Base-by-base conservation (phyloP, 1,284 basidiomycete genomes). In the Tausonia pullulans region DNA sequence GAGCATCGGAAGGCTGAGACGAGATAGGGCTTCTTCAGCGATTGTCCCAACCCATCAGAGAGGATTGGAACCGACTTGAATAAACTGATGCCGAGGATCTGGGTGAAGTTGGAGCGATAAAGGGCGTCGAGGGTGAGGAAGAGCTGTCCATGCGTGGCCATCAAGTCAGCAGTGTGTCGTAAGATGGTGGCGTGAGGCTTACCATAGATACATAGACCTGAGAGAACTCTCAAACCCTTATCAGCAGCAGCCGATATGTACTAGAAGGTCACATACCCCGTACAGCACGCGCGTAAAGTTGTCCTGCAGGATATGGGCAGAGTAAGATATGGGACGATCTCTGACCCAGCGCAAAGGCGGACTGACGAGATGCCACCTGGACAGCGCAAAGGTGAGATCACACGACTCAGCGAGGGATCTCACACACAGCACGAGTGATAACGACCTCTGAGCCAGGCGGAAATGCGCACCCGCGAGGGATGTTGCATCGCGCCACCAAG, bases 221-320 rank as follows among this genome's bases (percentile, higher is more conserved):
- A 27, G 27, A 27, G 27, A 27, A 27, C 27, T 27, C 27, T 27
- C 27, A 27, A 2, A 27, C 27, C 27, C 27, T 27, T 27, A 27
- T 27, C 27, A 27, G 27, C 27, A 27, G 27, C 27, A 27, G 27
- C 27, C 1, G 27, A 27, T 27, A 1, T 27, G 27, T 27, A 27
- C 27, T 27, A 27, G 27, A 27, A 58, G 46, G n/a, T 9, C 39
- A 10, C 44, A 46, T 0, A 58, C 57, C 9, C 45, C 57, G 44
- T 58, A 58, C 57, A 46, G 57, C 5, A 58, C 57, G 14, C 57
- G 45, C 13, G 57, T 27, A 39, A 58, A 58, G 57, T 58, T 58
- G 9, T 58, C 57, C 27, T 27, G 27, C 27, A 27, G 27, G 27
- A 27, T 27, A 27, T 27, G 27, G 27, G 27, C 27, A 27, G 27